phyloP scores from a whole-genome alignment of 495 filamentous ascomycete genomes.

The Rhypophila decipiens region DNA sequence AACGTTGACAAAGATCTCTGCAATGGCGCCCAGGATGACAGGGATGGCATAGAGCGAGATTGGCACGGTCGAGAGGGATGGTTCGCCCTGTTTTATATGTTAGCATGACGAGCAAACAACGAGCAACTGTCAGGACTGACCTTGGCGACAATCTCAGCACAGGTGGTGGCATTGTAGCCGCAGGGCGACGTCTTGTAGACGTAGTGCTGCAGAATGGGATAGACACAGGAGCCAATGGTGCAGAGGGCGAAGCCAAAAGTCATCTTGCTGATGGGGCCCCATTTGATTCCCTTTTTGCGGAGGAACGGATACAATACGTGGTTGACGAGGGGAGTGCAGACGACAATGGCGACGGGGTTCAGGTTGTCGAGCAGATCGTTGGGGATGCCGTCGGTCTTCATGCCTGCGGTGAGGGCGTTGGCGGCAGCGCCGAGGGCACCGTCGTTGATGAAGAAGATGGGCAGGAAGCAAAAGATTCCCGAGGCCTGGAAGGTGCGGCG shows the following conservation, averaged over 20 bases:
- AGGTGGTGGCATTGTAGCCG: conserved; percentile 37
- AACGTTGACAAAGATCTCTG: conserved; percentile 63
- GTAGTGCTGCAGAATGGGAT: conserved; percentile 63
- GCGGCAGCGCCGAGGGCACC: conserved; percentile 37
- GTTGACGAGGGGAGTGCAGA: conserved; percentile 38
- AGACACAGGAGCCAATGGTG: conserved; percentile 53
- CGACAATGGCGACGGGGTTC: conserved; percentile 64
- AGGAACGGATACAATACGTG: conserved; percentile 61
- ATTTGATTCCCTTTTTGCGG: conserved; percentile 54
- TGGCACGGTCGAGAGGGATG: conserved; percentile 36
- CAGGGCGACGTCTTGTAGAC: conserved; percentile 56
- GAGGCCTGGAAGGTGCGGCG: conserved; percentile 46
- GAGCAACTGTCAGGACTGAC: too few species aligned
- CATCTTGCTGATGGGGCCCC: conserved; percentile 66
- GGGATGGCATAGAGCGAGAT: conserved; percentile 39
- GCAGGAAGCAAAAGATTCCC: conserved; percentile 50
- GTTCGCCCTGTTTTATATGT: too few species aligned
- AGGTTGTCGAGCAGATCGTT: conserved; percentile 72
- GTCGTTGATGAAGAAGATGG: conserved; percentile 57
- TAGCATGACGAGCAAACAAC: too few species aligned
- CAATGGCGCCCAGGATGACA: conserved; percentile 47
- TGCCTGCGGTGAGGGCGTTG: conserved; percentile 51
- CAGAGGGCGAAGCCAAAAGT: conserved; percentile 63
- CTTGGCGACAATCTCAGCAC: conserved; percentile 27
- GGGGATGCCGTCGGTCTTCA: conserved; percentile 57